Conservation (phyloP, 1,284 basidiomycete species). For the Hypsizygus ulmarius region DNA sequence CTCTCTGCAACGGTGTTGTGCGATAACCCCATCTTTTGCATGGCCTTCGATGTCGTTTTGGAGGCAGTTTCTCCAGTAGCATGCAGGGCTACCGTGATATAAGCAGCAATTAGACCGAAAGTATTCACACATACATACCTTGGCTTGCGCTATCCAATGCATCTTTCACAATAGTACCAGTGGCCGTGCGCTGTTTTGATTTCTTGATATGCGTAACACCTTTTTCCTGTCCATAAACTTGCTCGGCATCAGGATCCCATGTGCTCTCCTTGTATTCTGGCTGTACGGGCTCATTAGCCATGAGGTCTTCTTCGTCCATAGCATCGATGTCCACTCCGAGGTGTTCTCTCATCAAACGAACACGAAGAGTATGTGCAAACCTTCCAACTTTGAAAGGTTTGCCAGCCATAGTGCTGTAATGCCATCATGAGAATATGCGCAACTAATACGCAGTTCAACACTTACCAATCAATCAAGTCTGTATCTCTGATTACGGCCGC, state of each 20-base stretch:
- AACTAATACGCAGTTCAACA: slow-evolving; percentile 12
- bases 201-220: slow-evolving; percentile 45
- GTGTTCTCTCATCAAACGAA: slow-evolving; percentile 96
- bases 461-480: slow-evolving; percentile 89
- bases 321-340: slow-evolving; percentile 93
- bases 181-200: slow-evolving; percentile 34
- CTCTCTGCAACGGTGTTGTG: slow-evolving; percentile 31
- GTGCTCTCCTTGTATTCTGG: slow-evolving; percentile 53
- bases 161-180: slow-evolving; percentile 36
- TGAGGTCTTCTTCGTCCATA: slow-evolving; percentile 76
- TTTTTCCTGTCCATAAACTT: slow-evolving; percentile 45
- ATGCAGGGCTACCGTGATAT: slow-evolving; percentile 36
- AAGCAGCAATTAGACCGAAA: background rate
- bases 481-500: slow-evolving; percentile 93
- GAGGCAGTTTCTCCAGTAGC: slow-evolving; percentile 39
- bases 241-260: slow-evolving; percentile 84
- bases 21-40: slow-evolving; percentile 43
- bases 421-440: slow-evolving; percentile 7
- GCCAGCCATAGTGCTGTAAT: slow-evolving; percentile 84
- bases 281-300: slow-evolving; percentile 54
- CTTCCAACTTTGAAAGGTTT: slow-evolving; percentile 94
- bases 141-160: slow-evolving; percentile 42
- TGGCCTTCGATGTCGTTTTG: slow-evolving; percentile 34
- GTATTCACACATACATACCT: slow-evolving; percentile 38
- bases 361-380: slow-evolving; percentile 91